Conservation (phyloP, 2,329 filamentous ascomycete genomes). For the Colletotrichum cereale region DNA sequence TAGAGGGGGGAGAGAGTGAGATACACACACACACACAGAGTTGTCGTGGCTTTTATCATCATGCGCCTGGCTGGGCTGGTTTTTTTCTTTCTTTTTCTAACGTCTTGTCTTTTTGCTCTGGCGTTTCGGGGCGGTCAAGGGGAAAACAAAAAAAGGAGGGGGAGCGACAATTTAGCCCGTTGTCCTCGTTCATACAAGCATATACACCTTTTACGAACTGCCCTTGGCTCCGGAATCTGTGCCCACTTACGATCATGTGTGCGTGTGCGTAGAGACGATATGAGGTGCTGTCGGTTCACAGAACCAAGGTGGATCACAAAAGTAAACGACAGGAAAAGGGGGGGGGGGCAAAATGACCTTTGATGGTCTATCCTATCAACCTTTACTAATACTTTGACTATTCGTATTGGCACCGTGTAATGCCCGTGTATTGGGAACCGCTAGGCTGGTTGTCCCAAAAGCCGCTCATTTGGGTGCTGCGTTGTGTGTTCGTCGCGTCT, state of each 20-base stretch:
- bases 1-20: neutral
- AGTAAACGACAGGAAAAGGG: neutral
- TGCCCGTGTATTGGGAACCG: neutral
- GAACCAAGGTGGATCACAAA: neutral
- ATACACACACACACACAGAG: neutral
- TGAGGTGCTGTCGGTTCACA: neutral
- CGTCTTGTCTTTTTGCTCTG: conserved; percentile 9
- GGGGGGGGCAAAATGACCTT: no score
- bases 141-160: conserved; percentile 30
- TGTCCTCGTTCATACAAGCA: conserved; percentile 27
- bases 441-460: no score
- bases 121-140: conserved; percentile 34
- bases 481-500: neutral
- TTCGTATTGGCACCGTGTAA: neutral
- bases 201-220: conserved; percentile 18
- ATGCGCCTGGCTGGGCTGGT: conserved; percentile 26
- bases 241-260: neutral
- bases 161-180: conserved; percentile 14
- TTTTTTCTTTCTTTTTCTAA: neutral
- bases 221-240: neutral
- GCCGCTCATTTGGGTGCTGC: neutral
- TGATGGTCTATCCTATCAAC: neutral
- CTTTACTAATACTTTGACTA: neutral
- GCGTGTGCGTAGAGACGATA: neutral
- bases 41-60: conserved; percentile 11